Conservation (phyloP, 176 grass and related monocot species). For the Eragrostis nindensis region DNA sequence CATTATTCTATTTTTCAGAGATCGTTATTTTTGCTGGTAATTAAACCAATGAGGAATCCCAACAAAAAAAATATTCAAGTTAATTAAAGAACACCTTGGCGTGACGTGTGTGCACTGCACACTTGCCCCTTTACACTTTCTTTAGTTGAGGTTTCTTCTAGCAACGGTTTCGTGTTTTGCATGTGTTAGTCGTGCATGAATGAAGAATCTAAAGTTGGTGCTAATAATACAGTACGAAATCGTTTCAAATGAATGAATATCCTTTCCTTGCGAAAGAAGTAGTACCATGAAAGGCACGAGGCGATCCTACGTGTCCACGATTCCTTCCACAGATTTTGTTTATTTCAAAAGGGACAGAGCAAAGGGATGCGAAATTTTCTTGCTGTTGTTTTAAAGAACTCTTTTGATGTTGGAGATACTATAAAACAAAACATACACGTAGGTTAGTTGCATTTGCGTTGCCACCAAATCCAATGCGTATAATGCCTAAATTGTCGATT, state of each 20-base stretch:
- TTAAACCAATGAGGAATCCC: background rate
- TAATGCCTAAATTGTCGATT: background rate
- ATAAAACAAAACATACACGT: background rate
- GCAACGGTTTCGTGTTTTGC: background rate
- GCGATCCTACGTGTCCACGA: background rate
- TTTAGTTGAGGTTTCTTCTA: conserved; percentile 13
- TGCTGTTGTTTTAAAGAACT: too few relatives aligned
- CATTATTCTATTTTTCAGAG: background rate
- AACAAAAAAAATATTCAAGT: background rate
- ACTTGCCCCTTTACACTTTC: background rate
- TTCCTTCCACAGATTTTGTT: background rate
- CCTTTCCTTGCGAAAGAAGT: conserved; percentile 16
- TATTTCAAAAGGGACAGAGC: background rate
- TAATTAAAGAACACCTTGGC: background rate
- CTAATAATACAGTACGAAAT: background rate
- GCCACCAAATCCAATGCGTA: background rate
- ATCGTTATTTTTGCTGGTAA: background rate
- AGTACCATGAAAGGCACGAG: background rate
- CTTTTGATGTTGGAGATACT: background rate
- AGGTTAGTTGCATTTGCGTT: background rate
- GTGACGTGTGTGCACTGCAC: background rate
- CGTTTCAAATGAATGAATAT: background rate
- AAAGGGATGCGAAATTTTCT: background rate
- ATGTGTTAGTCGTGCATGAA: conserved; percentile 45
- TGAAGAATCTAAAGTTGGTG: conserved; percentile 11